Conservation (phyloP, 768 basidiomycete species). For the Mrakia gelida region DNA sequence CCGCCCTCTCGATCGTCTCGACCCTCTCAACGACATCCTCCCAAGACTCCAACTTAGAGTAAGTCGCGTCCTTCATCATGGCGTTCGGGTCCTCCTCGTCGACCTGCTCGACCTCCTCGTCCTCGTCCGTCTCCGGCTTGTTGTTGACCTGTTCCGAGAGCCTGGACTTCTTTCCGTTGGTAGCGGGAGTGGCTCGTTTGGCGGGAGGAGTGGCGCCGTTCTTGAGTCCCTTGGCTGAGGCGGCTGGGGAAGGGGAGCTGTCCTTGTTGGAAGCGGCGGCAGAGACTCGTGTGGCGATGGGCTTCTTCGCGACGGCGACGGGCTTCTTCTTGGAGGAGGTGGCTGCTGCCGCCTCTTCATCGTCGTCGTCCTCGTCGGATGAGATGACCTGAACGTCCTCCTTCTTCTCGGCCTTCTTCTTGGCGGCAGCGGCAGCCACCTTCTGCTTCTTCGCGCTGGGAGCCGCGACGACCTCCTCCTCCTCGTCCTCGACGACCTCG, state of each 20-base stretch:
- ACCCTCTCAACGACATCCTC: neutral
- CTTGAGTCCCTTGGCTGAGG: neutral
- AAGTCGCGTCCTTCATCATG: neutral
- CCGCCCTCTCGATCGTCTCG: neutral
- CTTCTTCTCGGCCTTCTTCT: neutral
- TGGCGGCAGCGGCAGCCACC: neutral
- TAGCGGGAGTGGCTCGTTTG: neutral
- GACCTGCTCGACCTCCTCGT: neutral
- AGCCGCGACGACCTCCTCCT: neutral
- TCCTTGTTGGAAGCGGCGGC: neutral
- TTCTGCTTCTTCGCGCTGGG: neutral
- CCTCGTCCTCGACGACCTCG: neutral
- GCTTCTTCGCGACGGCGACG: neutral
- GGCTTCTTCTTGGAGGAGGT: neutral
- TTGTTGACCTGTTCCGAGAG: neutral
- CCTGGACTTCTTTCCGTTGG: neutral
- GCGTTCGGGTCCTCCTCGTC: neutral
- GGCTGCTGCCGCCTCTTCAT: neutral
- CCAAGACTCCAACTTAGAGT: neutral
- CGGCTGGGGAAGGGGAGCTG: neutral
- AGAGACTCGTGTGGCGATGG: neutral
- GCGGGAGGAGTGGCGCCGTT: neutral
- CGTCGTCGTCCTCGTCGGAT: neutral
- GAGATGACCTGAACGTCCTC: neutral
- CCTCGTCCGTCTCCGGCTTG: neutral